These are phyloP conservation scores for Pseudogymnoascus sp. DNA, from an alignment of 2,329 filamentous ascomycete species.

Conservation along the genomic window DNA sequence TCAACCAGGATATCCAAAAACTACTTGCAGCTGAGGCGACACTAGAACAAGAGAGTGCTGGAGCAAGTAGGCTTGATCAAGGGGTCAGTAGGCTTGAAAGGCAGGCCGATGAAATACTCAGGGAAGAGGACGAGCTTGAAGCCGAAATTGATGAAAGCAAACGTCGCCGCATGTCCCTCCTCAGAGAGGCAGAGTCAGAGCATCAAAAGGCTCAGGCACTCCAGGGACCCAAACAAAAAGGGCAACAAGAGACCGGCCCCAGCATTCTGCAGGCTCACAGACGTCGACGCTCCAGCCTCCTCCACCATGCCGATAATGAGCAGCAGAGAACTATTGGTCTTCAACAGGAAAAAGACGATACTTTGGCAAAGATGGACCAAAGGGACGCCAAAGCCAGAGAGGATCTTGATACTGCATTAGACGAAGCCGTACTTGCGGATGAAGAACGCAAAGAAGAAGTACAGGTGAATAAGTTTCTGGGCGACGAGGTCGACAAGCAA, in stretches of 20 bases:
- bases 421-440: constrained; percentile 1
- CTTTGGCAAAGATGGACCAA: background rate
- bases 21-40: background rate
- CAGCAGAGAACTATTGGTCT: background rate
- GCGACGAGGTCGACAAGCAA: background rate
- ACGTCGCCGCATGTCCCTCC: background rate
- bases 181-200: background rate
- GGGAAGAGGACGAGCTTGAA: constrained; percentile 1
- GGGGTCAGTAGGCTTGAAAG: background rate
- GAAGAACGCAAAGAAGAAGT: background rate
- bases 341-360: background rate
- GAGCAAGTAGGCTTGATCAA: background rate
- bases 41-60: background rate
- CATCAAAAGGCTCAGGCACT: background rate
- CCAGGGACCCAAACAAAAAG: background rate
- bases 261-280: background rate
- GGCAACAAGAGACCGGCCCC: background rate
- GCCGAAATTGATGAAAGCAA: constrained; percentile 1
- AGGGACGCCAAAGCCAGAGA: background rate
- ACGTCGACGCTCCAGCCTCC: background rate
- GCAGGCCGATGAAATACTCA: background rate
- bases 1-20: constrained; percentile 5
- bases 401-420: background rate
- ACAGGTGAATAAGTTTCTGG: background rate
- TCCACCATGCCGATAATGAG: constrained; percentile 3